Evolutionary conservation across 2,329 filamentous ascomycete genomes (phyloP).

Genomic region (Xylariales sp.): DNA sequence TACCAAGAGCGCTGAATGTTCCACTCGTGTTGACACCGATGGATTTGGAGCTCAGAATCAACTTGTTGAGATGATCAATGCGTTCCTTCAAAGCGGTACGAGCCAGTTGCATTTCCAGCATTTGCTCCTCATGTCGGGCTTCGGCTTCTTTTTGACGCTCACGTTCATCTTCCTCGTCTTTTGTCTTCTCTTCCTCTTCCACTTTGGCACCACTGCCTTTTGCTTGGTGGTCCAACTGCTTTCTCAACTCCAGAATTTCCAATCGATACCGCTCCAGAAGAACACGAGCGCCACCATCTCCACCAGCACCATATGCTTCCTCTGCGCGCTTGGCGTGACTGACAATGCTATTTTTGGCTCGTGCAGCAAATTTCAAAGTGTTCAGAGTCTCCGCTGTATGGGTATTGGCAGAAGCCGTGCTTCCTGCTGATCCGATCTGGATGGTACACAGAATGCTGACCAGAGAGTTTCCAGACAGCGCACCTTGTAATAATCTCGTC

Average conservation of each 20-base stretch:
- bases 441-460: conserved; percentile 98
- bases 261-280: conserved; percentile 88
- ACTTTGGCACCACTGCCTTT: conserved; percentile 57
- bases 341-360: conserved; percentile 96
- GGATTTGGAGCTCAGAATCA: conserved; percentile 94
- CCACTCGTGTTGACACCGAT: conserved; percentile 83
- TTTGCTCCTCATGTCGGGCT: conserved; percentile 89
- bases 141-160: conserved; percentile 75
- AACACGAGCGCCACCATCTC: conserved; percentile 82
- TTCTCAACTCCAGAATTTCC: conserved; percentile 80
- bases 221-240: conserved; percentile 78
- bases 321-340: conserved; percentile 94
- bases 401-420: conserved; percentile 63
- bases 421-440: conserved; percentile 75
- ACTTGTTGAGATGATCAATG: conserved; percentile 91
- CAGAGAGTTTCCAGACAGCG: conserved; percentile 86
- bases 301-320: conserved; percentile 74
- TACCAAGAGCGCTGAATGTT: conserved; percentile 63
- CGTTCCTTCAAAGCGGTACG: conserved; percentile 94
- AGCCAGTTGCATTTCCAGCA: conserved; percentile 97
- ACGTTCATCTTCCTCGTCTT: conserved; percentile 67
- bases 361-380: conserved; percentile 92
- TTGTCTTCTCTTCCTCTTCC: conserved; percentile 58
- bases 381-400: conserved; percentile 89
- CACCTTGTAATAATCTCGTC: conserved; percentile 85